Percentiles rank a stretch among this genome's conserved stretches.
phyloP scores from a whole-genome alignment of 805 yeast species.

The Diddensiella santjacobensis region DNA sequence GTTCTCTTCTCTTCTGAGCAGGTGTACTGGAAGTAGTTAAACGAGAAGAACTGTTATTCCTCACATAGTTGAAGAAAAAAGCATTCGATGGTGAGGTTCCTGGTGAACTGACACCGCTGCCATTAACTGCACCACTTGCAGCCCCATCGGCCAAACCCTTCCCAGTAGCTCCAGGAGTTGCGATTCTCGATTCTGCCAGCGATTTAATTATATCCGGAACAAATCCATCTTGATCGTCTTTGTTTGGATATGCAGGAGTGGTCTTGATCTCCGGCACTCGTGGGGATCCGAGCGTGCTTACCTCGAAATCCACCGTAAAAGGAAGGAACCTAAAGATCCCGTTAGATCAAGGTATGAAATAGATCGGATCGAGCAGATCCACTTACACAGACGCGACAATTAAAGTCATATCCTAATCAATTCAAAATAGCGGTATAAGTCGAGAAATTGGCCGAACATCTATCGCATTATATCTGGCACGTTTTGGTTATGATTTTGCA shows the following conservation, averaged over 20 bases:
- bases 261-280: neutral
- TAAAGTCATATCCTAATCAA: conserved; percentile 17
- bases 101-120: neutral
- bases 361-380: neutral
- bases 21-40: neutral
- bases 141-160: neutral
- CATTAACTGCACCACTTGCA: neutral
- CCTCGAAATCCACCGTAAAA: conserved; percentile 28
- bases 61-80: neutral
- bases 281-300: conserved; percentile 6
- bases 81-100: neutral
- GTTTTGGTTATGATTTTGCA: no score
- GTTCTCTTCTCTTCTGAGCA: conserved; percentile 10
- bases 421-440: neutral
- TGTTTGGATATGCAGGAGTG: neutral
- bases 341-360: neutral
- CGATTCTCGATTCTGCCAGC: neutral
- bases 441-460: no score
- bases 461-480: no score
- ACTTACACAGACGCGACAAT: conserved; percentile 29
- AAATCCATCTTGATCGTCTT: neutral
- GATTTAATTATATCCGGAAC: conserved; percentile 14
- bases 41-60: conserved; percentile 8
- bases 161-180: neutral
- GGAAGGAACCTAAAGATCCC: conserved; percentile 26